Conservation (phyloP, 257 asterid species). For the Orobanche coerulescens region DNA sequence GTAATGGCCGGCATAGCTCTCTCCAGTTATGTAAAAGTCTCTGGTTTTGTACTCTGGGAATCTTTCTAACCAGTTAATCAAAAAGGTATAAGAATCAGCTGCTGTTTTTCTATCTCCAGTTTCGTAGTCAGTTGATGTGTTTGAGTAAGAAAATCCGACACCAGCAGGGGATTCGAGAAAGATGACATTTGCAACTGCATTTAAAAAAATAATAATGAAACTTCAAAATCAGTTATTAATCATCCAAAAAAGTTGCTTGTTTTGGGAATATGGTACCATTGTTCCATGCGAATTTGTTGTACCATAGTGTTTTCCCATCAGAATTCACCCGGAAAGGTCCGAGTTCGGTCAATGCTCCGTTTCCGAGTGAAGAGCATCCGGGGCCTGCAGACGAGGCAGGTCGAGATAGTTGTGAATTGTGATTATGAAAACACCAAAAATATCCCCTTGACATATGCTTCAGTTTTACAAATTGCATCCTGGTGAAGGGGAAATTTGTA, state of each 20-base stretch:
- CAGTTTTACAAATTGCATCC: too few species aligned
- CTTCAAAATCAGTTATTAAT: background rate
- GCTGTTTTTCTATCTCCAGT: conserved; percentile 41
- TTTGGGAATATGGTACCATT: conserved; percentile 23
- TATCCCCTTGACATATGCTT: too few species aligned
- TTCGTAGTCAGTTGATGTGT: conserved; percentile 34
- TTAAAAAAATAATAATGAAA: background rate
- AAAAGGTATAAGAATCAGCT: conserved; percentile 31
- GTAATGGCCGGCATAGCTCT: conserved; percentile 59
- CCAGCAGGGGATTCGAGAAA: conserved; percentile 62
- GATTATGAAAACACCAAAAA: too few species aligned
- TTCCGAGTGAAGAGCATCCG: conserved; percentile 53
- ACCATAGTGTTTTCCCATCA: conserved; percentile 38
- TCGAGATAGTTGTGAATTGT: too few species aligned
- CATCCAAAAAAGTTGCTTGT: background rate
- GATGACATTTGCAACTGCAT: conserved; percentile 45
- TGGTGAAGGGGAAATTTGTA: too few species aligned
- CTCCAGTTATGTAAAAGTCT: conserved; percentile 46
- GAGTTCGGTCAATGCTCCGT: conserved; percentile 44
- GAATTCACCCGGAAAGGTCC: conserved; percentile 51
- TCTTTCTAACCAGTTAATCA: conserved; percentile 55
- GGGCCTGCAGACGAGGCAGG: conserved; percentile 56
- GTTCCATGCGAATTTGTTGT: conserved; percentile 45
- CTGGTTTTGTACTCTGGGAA: conserved; percentile 52
- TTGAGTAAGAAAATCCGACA: conserved; percentile 58